These are phyloP conservation scores for Nothophoma quercina DNA, from an alignment of 2,329 filamentous ascomycete genomes.

Conservation along the genomic window DNA sequence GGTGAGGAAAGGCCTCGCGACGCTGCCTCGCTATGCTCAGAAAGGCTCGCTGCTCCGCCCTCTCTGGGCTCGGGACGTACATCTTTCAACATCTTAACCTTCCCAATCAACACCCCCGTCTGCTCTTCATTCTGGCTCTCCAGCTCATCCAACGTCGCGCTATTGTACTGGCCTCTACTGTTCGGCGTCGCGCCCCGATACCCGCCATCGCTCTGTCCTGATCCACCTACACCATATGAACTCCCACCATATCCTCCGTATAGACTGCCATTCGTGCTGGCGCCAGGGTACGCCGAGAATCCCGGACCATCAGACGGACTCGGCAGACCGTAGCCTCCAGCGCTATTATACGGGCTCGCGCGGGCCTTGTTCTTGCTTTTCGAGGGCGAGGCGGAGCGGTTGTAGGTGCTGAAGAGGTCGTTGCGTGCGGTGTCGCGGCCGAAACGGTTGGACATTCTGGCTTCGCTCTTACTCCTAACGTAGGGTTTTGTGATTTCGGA, in stretches of 20 bases:
- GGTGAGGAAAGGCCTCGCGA: too few species aligned
- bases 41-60: too few species aligned
- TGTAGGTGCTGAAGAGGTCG: conserved; percentile 53
- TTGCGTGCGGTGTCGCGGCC: conserved; percentile 38
- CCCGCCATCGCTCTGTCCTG: conserved; percentile 3
- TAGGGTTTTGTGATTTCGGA: neutral
- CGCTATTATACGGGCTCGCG: conserved; percentile 25
- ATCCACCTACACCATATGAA: neutral
- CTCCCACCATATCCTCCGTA: conserved; percentile 1
- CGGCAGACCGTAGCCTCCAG: conserved; percentile 13
- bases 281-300: conserved; percentile 46
- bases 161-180: conserved; percentile 77
- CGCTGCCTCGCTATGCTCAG: too few species aligned
- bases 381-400: conserved; percentile 48
- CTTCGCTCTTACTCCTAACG: conserved; percentile 2
- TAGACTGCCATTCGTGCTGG: conserved; percentile 15
- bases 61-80: too few species aligned
- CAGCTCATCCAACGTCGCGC: conserved; percentile 88
- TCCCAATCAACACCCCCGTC: conserved; percentile 87
- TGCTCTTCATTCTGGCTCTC: conserved; percentile 95
- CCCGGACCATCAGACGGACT: conserved; percentile 16
- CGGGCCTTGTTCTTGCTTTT: conserved; percentile 40
- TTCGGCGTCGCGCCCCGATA: conserved; percentile 54
- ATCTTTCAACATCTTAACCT: conserved; percentile 88
- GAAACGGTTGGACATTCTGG: conserved; percentile 30